Evolutionary conservation across 140 eudicot genomes (phyloP).

Genomic region (Ambrosia hybrid): DNA sequence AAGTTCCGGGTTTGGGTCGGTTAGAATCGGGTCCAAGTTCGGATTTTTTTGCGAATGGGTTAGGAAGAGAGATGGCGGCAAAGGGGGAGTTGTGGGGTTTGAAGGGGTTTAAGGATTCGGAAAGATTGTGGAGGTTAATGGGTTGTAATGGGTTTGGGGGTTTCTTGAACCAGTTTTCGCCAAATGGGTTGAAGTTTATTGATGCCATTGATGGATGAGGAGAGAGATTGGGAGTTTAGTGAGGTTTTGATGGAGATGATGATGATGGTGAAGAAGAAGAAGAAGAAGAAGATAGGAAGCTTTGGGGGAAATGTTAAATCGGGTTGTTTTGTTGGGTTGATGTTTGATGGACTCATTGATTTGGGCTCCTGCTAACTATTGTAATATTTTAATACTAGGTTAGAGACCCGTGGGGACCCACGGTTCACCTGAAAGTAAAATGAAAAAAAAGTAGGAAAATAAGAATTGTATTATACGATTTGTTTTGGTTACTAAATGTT

Average conservation of each 20-base stretch:
- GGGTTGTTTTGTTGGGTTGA: not conserved
- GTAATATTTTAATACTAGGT: no score
- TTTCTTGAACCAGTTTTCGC: constrained; percentile 78
- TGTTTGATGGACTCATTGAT: no score
- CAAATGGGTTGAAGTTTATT: constrained; percentile 73
- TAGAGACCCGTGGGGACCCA: no score
- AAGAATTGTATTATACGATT: no score
- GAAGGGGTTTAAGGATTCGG: constrained; percentile 56
- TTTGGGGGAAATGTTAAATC: constrained; percentile 8
- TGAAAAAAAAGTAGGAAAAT: no score
- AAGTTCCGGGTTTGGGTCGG: constrained; percentile 54
- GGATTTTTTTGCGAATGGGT: constrained; percentile 41
- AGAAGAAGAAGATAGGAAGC: not conserved
- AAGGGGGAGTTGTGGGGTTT: constrained; percentile 46
- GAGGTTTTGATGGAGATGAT: not conserved
- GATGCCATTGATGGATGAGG: constrained; percentile 53
- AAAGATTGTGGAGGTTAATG: constrained; percentile 39
- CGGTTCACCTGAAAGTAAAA: no score
- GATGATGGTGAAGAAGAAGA: not conserved
- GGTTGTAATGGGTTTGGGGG: constrained; percentile 65
- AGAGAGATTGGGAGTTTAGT: not conserved
- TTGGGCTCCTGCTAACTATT: no score
- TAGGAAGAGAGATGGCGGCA: constrained; percentile 58
- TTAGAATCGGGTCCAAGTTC: constrained; percentile 20
- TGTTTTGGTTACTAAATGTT: no score